phyloP scores from a whole-genome alignment of 192 early-diverging fungal species.

The Coemansia sp. region DNA sequence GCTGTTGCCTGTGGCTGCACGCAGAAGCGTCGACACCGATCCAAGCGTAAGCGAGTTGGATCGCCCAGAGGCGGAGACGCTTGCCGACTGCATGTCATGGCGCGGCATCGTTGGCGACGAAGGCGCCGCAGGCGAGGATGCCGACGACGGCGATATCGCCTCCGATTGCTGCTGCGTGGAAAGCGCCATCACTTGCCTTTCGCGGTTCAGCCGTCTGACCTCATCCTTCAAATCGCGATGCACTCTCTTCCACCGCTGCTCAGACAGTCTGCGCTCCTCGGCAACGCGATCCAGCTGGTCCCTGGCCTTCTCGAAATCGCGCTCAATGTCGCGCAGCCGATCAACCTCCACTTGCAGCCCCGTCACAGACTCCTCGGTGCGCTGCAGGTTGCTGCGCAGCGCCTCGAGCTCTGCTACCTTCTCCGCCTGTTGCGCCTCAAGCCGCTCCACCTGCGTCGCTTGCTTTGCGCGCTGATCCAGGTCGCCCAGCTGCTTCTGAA shows the following conservation, averaged over 20 bases:
- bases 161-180: neutral
- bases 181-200: constrained; percentile 15
- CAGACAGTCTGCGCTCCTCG: constrained; percentile 49
- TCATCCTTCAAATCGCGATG: constrained; percentile 57
- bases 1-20: neutral
- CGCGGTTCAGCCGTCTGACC: constrained; percentile 48
- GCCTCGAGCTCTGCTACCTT: constrained; percentile 50
- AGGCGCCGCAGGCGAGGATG: constrained; percentile 1
- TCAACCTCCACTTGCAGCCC: constrained; percentile 45
- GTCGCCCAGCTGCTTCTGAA: constrained; percentile 28
- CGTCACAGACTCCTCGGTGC: constrained; percentile 30
- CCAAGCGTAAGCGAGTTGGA: constrained; percentile 54
- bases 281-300: constrained; percentile 28
- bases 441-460: constrained; percentile 33
- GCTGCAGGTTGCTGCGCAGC: constrained; percentile 36
- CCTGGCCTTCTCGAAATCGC: constrained; percentile 21
- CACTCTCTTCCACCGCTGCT: constrained; percentile 55
- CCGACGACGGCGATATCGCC: neutral
- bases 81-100: constrained; percentile 5
- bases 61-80: constrained; percentile 5
- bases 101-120: neutral
- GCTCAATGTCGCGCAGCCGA: constrained; percentile 44
- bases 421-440: constrained; percentile 38
- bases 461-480: constrained; percentile 26
- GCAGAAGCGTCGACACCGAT: constrained; percentile 28